Percentiles rank a stretch among this genome's conserved stretches.
phyloP scores from a whole-genome alignment of 495 filamentous ascomycete genomes.

The Trichoderma asperelloides region DNA sequence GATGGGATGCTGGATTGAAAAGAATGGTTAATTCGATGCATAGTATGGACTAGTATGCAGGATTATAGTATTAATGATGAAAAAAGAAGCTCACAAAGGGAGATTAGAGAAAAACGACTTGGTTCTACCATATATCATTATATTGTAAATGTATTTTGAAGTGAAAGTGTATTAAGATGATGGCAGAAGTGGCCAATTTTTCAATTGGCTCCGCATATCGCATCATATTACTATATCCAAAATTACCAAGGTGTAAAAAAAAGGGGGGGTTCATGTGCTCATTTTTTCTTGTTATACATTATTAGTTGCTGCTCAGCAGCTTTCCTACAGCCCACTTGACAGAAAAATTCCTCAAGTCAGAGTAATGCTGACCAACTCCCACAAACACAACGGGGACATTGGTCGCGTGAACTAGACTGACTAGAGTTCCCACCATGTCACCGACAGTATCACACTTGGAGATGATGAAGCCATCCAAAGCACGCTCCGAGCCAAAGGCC shows the following conservation, averaged over 20 bases:
- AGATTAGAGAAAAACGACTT: too few species aligned
- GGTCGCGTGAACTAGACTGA: slow-evolving; percentile 96
- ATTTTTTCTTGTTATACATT: not conserved
- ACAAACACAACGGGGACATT: slow-evolving; percentile 91
- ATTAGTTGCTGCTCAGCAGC: slow-evolving; percentile 46
- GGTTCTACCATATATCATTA: too few species aligned
- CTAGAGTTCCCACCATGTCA: slow-evolving; percentile 94
- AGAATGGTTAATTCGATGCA: not conserved
- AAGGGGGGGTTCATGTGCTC: not conserved
- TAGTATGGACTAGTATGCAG: not conserved
- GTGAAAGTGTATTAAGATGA: too few species aligned
- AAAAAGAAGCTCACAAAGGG: too few species aligned
- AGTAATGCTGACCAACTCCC: slow-evolving; percentile 94
- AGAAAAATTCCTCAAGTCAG: slow-evolving; percentile 85
- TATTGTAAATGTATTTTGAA: too few species aligned
- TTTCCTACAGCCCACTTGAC: slow-evolving; percentile 81
- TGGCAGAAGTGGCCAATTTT: not conserved
- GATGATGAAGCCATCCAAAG: slow-evolving; percentile 92
- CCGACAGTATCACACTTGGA: slow-evolving; percentile 98
- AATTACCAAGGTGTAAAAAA: not conserved
- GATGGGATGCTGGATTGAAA: not conserved
- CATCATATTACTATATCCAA: not conserved
- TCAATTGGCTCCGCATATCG: not conserved
- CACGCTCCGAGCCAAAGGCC: slow-evolving; percentile 72
- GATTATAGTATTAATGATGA: not conserved